Base-by-base conservation (phyloP, 2,329 filamentous ascomycete genomes). In the Alternaria atra region DNA sequence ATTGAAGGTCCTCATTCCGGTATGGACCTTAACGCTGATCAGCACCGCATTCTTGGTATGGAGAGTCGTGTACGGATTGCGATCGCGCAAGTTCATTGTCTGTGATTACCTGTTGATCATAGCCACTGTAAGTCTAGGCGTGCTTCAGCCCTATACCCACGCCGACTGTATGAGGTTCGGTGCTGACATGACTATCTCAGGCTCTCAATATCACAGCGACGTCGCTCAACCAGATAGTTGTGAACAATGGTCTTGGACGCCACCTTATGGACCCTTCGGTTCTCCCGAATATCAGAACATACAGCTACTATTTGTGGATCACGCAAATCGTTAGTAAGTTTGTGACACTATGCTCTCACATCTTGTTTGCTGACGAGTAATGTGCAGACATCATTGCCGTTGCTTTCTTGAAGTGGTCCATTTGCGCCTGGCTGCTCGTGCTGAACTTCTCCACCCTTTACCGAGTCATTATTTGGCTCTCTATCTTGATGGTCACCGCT, bases 351-450 rank as follows among this genome's bases (percentile, higher is more conserved):
- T 47, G n/a, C 4, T 29, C 1, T 29, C 5, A 0, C 10, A 27
- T 9, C 4, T 42, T n/a, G 15, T 20, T 51, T 44, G 29, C 54
- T 57, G 10, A 57, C 3, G n/a, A 4, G 2, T 10, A 5, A 9
- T 4, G 27, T 12, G 2, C 27, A 60, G 58, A 76, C 52, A 66
- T 75, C 32, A 60, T 74, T 7, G 73, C 67, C 13, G 67, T 76
- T 17, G 71, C 72, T n/a, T 58, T 73, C 7, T 54, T 76, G 8
- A 75, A 75, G 40, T 71, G 65, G 66, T 71, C 72, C 4, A 75
- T 76, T 8, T 75, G 73, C 47, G 67, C 72, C 2, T 75, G 72
- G 60, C 58, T 76, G 3, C 55, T 76, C 6, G 64, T 68, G 13
- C 66, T 76, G 17, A 73, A 76, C 23, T 73, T 75, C 47, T 72